Base-by-base conservation (phyloP, 1,284 basidiomycete genomes). In the Austroboletus niveus region DNA sequence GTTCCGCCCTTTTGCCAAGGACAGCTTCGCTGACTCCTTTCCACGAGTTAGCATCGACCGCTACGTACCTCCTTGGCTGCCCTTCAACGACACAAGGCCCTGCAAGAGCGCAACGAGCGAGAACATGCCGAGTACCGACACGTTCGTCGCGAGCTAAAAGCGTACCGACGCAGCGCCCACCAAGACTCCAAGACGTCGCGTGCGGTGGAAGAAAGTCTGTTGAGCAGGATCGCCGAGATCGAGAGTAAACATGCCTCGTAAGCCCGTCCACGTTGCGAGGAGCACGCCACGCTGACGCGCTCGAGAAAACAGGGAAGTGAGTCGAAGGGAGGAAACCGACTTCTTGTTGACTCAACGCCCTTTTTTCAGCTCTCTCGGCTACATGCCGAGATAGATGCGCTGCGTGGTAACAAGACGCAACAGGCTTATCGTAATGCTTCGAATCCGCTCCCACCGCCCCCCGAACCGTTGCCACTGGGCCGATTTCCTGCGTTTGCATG, bases 401-500 rank as follows among this genome's bases (percentile, higher is more conserved):
- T 66, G 17, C 64, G 60, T 46, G 53, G 61, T 17, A 54, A 54
- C 24, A 54, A 55, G 17, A 39, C 38, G 27, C 57, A 55, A 34
- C 48, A 51, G 4, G 50, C 55, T 42, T 58, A 53, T 55, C 57
- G 43, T 42, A 69, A 66, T 47, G 40, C 53, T 53, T 57, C 56
- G 44, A 80, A 79, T 58, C 77, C 77, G 6, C 69, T 79, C 9
- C 78, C 78, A 27, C 62, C 69, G 41, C 77, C 78, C n/a, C 78
- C 78, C 15, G 70, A 75, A 52, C 77, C 75, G 4, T 58, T 79
- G 8, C 68, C 73, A 7, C 62, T 75, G 24, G 71, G 76, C 24
- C 67, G 70, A 51, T 68, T 76, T 29, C 69, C 74, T 15, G 43
- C 66, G 9, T 72, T 75, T 49, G 64, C 70, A 17, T 60, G 69